Percentiles rank a stretch among this genome's conserved stretches.
These are phyloP conservation scores for Ilyonectria mors-panacis DNA, from an alignment of 2,329 filamentous ascomycete species.

Conservation along the genomic window DNA sequence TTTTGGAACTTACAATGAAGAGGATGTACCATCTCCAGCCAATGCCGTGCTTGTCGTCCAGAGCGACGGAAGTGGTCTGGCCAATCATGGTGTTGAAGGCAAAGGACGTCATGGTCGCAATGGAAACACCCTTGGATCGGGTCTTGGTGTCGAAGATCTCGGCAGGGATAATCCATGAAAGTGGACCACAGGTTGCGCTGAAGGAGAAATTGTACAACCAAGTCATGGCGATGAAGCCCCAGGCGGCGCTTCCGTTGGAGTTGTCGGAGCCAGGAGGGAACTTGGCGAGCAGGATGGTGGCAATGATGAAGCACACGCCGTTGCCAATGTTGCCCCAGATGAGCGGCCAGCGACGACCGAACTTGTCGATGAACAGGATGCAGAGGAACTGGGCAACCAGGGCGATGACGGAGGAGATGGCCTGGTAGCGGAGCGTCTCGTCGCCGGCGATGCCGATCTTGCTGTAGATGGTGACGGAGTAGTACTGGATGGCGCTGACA, in stretches of 20 bases:
- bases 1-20: slow-evolving; percentile 53
- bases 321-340: slow-evolving; percentile 82
- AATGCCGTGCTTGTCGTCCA: slow-evolving; percentile 58
- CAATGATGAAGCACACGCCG: slow-evolving; percentile 80
- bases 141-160: slow-evolving; percentile 86
- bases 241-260: slow-evolving; percentile 67
- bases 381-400: slow-evolving; percentile 78
- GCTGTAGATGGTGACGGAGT: slow-evolving; percentile 75
- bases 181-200: slow-evolving; percentile 77
- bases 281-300: slow-evolving; percentile 64
- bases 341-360: slow-evolving; percentile 80
- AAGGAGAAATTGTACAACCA: slow-evolving; percentile 89
- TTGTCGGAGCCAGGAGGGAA: slow-evolving; percentile 70
- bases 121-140: slow-evolving; percentile 80
- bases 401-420: slow-evolving; percentile 80
- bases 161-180: slow-evolving; percentile 73
- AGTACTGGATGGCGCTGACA: slow-evolving; percentile 82
- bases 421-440: slow-evolving; percentile 81
- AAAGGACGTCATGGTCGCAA: slow-evolving; percentile 81
- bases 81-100: slow-evolving; percentile 85
- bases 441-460: slow-evolving; percentile 78
- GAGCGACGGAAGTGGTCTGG: slow-evolving; percentile 70
- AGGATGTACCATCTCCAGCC: slow-evolving; percentile 65
- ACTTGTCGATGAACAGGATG: slow-evolving; percentile 77
- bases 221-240: slow-evolving; percentile 81